Base-by-base conservation (phyloP, 768 basidiomycete genomes). In the Suillus americanus region DNA sequence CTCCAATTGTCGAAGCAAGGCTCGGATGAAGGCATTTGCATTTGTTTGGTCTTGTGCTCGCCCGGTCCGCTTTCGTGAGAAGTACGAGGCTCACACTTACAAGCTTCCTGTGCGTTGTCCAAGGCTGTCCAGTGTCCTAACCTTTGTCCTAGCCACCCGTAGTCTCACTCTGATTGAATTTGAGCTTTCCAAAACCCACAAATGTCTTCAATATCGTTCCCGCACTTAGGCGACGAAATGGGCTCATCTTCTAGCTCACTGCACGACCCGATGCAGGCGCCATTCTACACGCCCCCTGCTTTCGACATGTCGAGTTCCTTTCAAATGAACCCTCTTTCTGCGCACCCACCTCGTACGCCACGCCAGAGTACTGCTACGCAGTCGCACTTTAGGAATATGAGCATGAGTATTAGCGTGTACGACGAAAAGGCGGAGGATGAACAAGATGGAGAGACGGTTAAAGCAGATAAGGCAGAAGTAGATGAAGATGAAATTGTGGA, bases 321-420 rank as follows among this genome's bases (percentile, higher is more conserved):
- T 70, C 90, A 90, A 67, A 90, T 93, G 85, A 93, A 93, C 71
- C 91, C 91, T 10, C 84, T 88, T 60, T 91, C 91, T 16, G 81
- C 85, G 5, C 91, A 92, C 72, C 91, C 92, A 2, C 92, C 91
- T 23, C 84, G 92, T 33, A 91, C 90, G 48, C 90, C 90, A 3
- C 83, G 86, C 66, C 63, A 69, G 14, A 75, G 75, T n/a, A 71
- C 71, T 8, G 46, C 57, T 25, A 18, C 67, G 20, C 70, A 72
- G 57, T 62, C 74, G 35, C 74, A 75, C 50, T 76, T 71, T 69
- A 65, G 63, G 38, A 65, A 65, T 30, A 62, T 60, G 62, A 62
- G 62, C 37, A 48, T 62, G 46, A 64, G 66, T 54, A 43, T 61
- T 18, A 68, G 62, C 48, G 67, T 79, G 35, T 86, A 86, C 64